These are phyloP conservation scores for Metschnikowia peoriensis DNA, from an alignment of 805 yeast genomes.

Conservation along the genomic window DNA sequence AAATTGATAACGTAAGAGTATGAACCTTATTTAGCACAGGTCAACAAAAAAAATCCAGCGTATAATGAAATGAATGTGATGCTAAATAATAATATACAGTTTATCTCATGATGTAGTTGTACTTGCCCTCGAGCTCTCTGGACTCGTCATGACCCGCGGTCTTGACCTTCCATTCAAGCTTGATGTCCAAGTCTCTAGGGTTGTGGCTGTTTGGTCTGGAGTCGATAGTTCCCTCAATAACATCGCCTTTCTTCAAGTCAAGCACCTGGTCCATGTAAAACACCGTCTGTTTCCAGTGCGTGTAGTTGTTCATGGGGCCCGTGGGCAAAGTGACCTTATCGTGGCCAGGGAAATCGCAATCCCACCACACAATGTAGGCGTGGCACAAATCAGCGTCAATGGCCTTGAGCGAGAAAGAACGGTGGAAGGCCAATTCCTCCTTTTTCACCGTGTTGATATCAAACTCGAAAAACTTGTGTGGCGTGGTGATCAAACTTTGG, in stretches of 20 bases:
- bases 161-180: slow-evolving; percentile 55
- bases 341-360: slow-evolving; percentile 78
- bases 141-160: slow-evolving; percentile 44
- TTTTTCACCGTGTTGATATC: slow-evolving; percentile 87
- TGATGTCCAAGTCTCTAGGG: slow-evolving; percentile 89
- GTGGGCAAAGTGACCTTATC: slow-evolving; percentile 79
- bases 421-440: slow-evolving; percentile 75
- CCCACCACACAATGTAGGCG: slow-evolving; percentile 94
- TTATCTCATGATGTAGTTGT: slow-evolving; percentile 70
- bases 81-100: not conserved
- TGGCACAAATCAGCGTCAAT: slow-evolving; percentile 79
- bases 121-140: slow-evolving; percentile 59
- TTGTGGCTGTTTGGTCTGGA: slow-evolving; percentile 74
- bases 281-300: slow-evolving; percentile 99
- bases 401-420: slow-evolving; percentile 68
- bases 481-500: slow-evolving; percentile 67
- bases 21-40: no score
- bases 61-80: not conserved
- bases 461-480: slow-evolving; percentile 68
- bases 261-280: slow-evolving; percentile 84
- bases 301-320: slow-evolving; percentile 90
- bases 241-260: slow-evolving; percentile 73
- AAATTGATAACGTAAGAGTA: no score
- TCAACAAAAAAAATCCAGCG: not conserved
- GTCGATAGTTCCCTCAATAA: slow-evolving; percentile 65